Base-by-base conservation (phyloP, 2,329 filamentous ascomycete genomes). In the Aspergillus melleus region DNA sequence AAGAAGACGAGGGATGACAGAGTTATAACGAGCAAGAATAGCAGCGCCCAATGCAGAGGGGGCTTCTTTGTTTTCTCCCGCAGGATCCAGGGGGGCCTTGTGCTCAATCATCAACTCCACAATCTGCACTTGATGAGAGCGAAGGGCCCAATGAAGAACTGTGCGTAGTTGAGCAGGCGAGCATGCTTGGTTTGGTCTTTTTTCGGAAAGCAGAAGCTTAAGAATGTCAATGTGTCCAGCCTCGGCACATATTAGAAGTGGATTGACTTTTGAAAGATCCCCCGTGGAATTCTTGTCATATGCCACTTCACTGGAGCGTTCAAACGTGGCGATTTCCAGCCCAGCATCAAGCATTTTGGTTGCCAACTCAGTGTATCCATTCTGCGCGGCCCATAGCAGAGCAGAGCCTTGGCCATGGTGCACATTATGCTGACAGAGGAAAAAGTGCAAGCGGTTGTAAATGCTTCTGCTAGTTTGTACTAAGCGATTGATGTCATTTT, bases 61-160 rank as follows among this genome's bases (percentile, higher is more conserved):
- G 2, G 46, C 16, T 5, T 32, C 3, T 1, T n/a, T 5, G 1
- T 11, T 1, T 14, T 39, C 5, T 12, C 22, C 46, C 11, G 44
- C 46, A 3, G 57, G 20, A 19, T 52, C 22, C 3, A 55, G 46
- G n/a, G 57, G 57, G 2, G 57, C 46, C 2, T 47, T 16, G 42
- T 55, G 24, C 20, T 49, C 24, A 39, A 59, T 14, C 57, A 59
- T 52, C 19, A 55, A 26, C 52, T 59, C 52, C 36, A 59, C 52
- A 32, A 55, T 14, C 30, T 52, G 5, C 11, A 11, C n/a, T 16
- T 47, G 20, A 26, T 55, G 52, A 9, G 29, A 12, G n/a, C 52
- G 52, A 22, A 59, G 24, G 16, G 57, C 52, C 57, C 57, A 59
- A 19, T 59, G 57, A 26, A 59, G 47, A 14, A 55, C 52, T 10